A percentile compares a stretch with the other conserved stretches of the same genome.
Conservation (phyloP, 2,329 filamentous ascomycete genomes). For the Fusarium illudens region DNA sequence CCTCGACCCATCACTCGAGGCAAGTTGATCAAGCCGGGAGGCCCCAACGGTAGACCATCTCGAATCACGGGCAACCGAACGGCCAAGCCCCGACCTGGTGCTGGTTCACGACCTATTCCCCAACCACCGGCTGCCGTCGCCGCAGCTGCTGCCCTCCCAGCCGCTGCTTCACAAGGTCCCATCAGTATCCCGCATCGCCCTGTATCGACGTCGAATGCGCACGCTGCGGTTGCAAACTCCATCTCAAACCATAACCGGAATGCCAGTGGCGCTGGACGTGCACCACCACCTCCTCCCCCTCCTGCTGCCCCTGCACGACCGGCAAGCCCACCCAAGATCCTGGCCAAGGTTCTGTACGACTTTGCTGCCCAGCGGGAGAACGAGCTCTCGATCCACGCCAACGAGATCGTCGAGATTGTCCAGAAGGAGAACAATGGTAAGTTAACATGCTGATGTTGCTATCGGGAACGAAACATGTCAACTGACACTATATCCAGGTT, state of each 20-base stretch:
- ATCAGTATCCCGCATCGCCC: conserved; percentile 17
- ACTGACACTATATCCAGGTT: conserved; percentile 68
- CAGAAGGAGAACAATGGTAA: conserved; percentile 95
- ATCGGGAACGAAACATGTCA: background rate
- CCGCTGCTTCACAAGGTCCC: conserved; percentile 37
- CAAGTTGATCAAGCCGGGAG: conserved; percentile 89
- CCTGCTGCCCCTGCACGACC: conserved; percentile 63
- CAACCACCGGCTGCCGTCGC: conserved; percentile 46
- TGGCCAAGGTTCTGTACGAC: conserved; percentile 91
- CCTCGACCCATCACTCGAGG: conserved; percentile 92
- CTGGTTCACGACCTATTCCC: conserved; percentile 45
- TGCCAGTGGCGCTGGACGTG: conserved; percentile 59
- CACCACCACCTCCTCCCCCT: conserved; percentile 72
- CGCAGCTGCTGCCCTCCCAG: conserved; percentile 38
- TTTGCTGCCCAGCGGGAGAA: conserved; percentile 86
- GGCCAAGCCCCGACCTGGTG: conserved; percentile 54
- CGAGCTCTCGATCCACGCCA: conserved; percentile 81
- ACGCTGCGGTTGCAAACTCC: conserved; percentile 35
- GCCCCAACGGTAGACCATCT: conserved; percentile 82
- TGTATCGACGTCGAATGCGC: conserved; percentile 2
- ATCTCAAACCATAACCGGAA: conserved; percentile 64
- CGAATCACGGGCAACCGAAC: conserved; percentile 66
- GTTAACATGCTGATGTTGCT: conserved; percentile 40
- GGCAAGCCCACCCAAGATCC: conserved; percentile 68
- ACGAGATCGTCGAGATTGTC: conserved; percentile 87